These are phyloP conservation scores for Protomyces arabidopsidicola DNA, from an alignment of 1,139 yeast species.

Conservation along the genomic window DNA sequence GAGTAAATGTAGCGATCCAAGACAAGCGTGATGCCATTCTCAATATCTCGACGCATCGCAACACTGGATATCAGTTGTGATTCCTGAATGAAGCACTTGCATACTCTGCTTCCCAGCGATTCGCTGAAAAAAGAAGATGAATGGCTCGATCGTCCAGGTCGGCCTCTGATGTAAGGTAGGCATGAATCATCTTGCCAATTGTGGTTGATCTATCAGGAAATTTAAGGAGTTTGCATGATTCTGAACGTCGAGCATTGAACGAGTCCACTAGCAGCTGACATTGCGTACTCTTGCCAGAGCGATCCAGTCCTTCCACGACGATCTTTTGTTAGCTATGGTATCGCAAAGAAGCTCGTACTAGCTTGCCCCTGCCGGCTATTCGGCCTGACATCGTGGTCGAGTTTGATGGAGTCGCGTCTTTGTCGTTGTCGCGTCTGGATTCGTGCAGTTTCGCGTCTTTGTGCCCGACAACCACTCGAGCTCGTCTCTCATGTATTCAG, in stretches of 20 bases:
- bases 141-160: constrained; percentile 61
- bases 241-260: not conserved
- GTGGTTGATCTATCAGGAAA: constrained; percentile 84
- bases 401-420: not conserved
- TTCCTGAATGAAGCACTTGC: constrained; percentile 40
- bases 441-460: not conserved
- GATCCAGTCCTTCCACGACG: constrained; percentile 84
- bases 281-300: constrained; percentile 94
- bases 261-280: constrained; percentile 47
- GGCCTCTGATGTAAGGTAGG: constrained; percentile 50
- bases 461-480: too few relatives aligned
- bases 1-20: constrained; percentile 87
- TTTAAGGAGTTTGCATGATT: constrained; percentile 40
- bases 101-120: constrained; percentile 71
- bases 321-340: constrained; percentile 56
- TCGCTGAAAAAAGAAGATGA: constrained; percentile 86
- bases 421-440: not conserved
- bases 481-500: not conserved
- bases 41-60: constrained; percentile 17
- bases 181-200: constrained; percentile 72
- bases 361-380: not conserved
- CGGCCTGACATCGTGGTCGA: not conserved
- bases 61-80: not conserved
- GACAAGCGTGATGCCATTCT: constrained; percentile 56
- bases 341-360: constrained; percentile 38